A percentile compares a stretch with the other conserved stretches of the same genome.
Evolutionary conservation across 805 yeast genomes (phyloP).

Genomic region (Kluyveromyces nonfermentans): DNA sequence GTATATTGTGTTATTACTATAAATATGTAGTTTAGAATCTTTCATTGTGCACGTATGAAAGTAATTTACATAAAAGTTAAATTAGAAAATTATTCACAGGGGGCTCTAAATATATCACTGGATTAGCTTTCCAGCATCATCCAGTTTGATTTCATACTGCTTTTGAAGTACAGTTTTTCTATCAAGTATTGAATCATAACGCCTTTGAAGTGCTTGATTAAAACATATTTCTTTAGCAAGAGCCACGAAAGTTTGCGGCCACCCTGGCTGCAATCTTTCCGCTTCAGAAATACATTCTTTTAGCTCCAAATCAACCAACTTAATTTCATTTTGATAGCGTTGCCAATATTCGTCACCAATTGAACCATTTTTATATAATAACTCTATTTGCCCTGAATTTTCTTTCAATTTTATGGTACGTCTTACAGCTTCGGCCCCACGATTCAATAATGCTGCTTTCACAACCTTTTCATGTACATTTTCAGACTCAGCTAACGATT

Average conservation of each 20-base stretch:
- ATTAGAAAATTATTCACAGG: neutral
- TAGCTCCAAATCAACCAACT: conserved; percentile 73
- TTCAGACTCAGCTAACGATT: conserved; percentile 30
- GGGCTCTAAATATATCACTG: neutral
- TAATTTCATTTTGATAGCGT: conserved; percentile 67
- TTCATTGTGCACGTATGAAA: neutral
- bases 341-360: conserved; percentile 85
- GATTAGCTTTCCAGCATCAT: conserved; percentile 23
- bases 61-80: neutral
- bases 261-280: conserved; percentile 60
- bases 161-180: conserved; percentile 29
- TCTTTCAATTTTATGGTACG: conserved; percentile 78
- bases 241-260: conserved; percentile 71
- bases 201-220: conserved; percentile 82
- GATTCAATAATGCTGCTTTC: conserved; percentile 55
- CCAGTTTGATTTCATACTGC: conserved; percentile 26
- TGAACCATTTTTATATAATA: conserved; percentile 76
- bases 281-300: conserved; percentile 70
- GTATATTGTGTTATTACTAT: neutral
- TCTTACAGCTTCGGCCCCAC: conserved; percentile 84
- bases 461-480: conserved; percentile 71
- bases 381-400: conserved; percentile 55
- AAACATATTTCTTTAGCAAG: conserved; percentile 83
- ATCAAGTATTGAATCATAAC: conserved; percentile 36
- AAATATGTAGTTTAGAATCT: neutral